Evolutionary conservation across 2,329 filamentous ascomycete genomes (phyloP), one percentile per base, ranked within the genome.

Genomic region (Ustulina deusta): DNA sequence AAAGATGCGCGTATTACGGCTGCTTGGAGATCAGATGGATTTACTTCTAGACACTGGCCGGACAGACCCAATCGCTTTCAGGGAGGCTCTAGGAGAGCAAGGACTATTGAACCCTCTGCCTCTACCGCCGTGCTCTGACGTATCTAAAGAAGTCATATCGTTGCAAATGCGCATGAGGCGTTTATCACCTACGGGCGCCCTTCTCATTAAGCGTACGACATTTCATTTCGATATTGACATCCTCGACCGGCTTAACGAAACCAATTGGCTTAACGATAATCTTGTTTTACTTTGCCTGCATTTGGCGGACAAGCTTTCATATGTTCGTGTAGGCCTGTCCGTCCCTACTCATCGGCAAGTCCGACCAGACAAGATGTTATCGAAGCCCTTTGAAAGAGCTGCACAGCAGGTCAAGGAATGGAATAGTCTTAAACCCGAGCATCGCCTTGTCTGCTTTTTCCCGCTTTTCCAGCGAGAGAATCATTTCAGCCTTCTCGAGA

Each of bases 191-290:
- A 34, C 32, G 32, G 32, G 32, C 32, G 32, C 32, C 32, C 32
- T 34, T 34, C 32, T 34, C 32, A 34, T 34, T 10, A 34, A 34
- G 32, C 32, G 32, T 34, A 34, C 32, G 32, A 34, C 32, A 42
- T 42, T 42, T 42, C 38, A 42, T 42, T 42, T 42, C 38, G 38
- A 42, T 42, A 42, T 42, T 42, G 15, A 42, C 38, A 17, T 42
- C 38, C 38, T 42, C 15, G 38, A 48, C 6, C 44, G 20, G 17
- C 44, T 48, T 22, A 48, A 22, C 6, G 9, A 22, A 48, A 48
- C 44, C 13, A 22, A 48, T 22, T 48, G 9, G 44, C 20, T 48
- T 22, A 48, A 48, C 9, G 9, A 48, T 22, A 48, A 48, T 22
- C 38, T 42, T 42, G 17, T 42, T 42, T 42, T 42, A 42, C 38